A percentile compares a stretch with the other conserved stretches of the same genome.
phyloP scores from a whole-genome alignment of 2,329 filamentous ascomycete species.

The Exutisphaerella laricina region DNA sequence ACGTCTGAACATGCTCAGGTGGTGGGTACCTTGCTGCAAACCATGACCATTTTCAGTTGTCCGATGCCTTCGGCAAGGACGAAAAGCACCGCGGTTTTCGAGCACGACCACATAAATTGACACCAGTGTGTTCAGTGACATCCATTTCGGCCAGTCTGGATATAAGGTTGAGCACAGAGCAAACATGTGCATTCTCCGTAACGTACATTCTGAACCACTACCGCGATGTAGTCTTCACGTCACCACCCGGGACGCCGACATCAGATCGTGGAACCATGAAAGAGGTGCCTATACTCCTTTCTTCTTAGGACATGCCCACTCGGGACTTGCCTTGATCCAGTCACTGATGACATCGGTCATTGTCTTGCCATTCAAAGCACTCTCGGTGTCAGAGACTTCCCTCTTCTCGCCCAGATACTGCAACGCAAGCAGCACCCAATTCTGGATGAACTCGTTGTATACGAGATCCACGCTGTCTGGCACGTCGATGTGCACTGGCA shows the following conservation, averaged over 20 bases:
- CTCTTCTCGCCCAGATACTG: constrained; percentile 53
- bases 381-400: constrained; percentile 46
- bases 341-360: constrained; percentile 54
- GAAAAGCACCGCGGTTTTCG: neutral
- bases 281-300: neutral
- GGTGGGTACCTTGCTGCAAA: neutral
- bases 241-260: no score
- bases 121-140: neutral
- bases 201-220: no score
- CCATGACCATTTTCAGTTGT: neutral
- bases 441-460: constrained; percentile 86
- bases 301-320: constrained; percentile 43
- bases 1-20: neutral
- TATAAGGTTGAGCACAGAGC: no score
- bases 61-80: neutral
- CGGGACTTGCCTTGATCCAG: constrained; percentile 48
- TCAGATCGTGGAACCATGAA: neutral
- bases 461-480: constrained; percentile 78
- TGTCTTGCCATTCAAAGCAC: constrained; percentile 49
- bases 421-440: constrained; percentile 71
- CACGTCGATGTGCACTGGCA: constrained; percentile 29
- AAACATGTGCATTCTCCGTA: no score
- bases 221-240: no score
- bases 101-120: neutral
- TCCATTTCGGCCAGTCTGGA: neutral